Evolutionary conservation across 345 rosid genomes (phyloP).

Genomic region (Eucalyptus decipiens): DNA sequence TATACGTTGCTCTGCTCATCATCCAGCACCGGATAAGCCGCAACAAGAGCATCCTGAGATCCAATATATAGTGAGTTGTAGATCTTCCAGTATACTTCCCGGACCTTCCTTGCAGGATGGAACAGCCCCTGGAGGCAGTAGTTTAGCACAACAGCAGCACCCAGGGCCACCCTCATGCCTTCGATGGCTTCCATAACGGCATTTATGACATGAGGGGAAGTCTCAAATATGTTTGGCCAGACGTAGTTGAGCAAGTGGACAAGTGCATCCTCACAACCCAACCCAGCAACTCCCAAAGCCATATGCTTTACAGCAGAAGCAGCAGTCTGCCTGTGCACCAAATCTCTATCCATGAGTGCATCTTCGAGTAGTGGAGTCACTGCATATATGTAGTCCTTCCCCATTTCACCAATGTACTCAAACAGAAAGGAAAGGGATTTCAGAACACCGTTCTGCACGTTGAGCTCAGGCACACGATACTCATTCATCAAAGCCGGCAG

Average conservation of each 20-base stretch:
- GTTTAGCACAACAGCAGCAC: constrained; percentile 76
- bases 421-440: constrained; percentile 93
- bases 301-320: constrained; percentile 98
- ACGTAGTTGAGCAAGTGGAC: constrained; percentile 84
- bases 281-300: constrained; percentile 97
- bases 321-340: constrained; percentile 98
- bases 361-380: constrained; percentile 98
- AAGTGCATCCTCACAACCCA: constrained; percentile 97
- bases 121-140: constrained; percentile 97
- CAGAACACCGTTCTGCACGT: constrained; percentile 96
- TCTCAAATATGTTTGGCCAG: constrained; percentile 99
- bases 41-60: constrained; percentile 86
- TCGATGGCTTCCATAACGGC: constrained; percentile 99
- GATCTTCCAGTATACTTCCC: constrained; percentile 99
- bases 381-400: constrained; percentile 95
- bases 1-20: constrained; percentile 71
- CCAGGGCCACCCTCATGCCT: constrained; percentile 94
- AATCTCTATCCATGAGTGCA: constrained; percentile 95
- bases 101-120: constrained; percentile 96
- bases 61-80: constrained; percentile 96
- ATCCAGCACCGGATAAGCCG: constrained; percentile 76
- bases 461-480: constrained; percentile 96
- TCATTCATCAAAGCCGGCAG: constrained; percentile 96
- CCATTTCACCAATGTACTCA: constrained; percentile 99
- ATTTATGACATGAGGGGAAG: constrained; percentile 96